phyloP scores from a whole-genome alignment of 2,329 filamentous ascomycete genomes.

The Monilinia vaccinii-corymbosi region DNA sequence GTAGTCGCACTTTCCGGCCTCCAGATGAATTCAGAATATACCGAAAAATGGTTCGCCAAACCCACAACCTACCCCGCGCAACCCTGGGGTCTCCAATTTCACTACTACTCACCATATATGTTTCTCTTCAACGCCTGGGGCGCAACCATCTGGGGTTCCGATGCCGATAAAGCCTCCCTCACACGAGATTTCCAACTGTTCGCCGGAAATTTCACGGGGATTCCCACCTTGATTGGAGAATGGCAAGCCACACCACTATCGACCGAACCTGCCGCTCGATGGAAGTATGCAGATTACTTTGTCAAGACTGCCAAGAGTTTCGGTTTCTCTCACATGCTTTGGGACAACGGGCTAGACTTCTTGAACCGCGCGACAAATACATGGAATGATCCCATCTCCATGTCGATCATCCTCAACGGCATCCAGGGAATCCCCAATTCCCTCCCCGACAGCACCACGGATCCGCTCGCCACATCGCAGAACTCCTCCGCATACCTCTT shows the following conservation, averaged over 20 bases:
- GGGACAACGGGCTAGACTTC: slow-evolving; percentile 51
- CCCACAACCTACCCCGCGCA: slow-evolving; percentile 40
- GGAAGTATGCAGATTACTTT: slow-evolving; percentile 49
- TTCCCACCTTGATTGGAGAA: slow-evolving; percentile 50
- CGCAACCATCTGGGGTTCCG: slow-evolving; percentile 50
- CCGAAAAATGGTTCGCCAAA: slow-evolving; percentile 43
- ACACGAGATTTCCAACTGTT: slow-evolving; percentile 42
- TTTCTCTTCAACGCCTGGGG: slow-evolving; percentile 44
- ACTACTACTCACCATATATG: slow-evolving; percentile 51
- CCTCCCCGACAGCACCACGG: slow-evolving; percentile 43
- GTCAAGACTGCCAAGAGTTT: slow-evolving; percentile 40
- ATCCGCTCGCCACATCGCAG: slow-evolving; percentile 37
- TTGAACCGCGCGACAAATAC: slow-evolving; percentile 39
- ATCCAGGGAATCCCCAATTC: slow-evolving; percentile 37
- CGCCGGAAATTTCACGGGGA: slow-evolving; percentile 43
- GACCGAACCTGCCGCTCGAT: slow-evolving; percentile 46
- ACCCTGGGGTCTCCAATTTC: slow-evolving; percentile 52
- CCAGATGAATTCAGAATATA: slow-evolving; percentile 43
- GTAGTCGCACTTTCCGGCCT: slow-evolving; percentile 48
- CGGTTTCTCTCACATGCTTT: slow-evolving; percentile 42
- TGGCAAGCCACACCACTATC: slow-evolving; percentile 42
- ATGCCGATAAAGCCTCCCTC: slow-evolving; percentile 41
- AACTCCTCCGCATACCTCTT: slow-evolving; percentile 45
- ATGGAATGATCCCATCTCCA: slow-evolving; percentile 42
- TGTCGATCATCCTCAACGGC: slow-evolving; percentile 40